phyloP scores from a whole-genome alignment of 352 stramenopile genomes.

The Phytophthora megakarya region DNA sequence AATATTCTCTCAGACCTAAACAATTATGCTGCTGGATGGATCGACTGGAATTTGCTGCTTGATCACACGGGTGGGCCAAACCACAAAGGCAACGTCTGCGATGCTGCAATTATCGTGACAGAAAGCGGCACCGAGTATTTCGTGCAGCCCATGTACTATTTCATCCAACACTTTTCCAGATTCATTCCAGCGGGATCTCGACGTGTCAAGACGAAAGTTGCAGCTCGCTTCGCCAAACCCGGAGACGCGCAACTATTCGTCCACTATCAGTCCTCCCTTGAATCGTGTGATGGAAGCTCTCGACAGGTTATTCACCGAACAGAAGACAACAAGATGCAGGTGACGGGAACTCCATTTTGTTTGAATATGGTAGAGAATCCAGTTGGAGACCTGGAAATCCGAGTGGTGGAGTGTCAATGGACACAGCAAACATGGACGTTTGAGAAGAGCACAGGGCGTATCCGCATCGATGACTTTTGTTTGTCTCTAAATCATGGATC shows the following conservation, averaged over 20 bases:
- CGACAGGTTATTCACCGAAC: constrained; percentile 60
- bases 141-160: constrained; percentile 89
- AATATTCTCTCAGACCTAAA: constrained; percentile 91
- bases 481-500: constrained; percentile 64
- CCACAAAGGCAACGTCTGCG: constrained; percentile 81
- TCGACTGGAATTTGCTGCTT: constrained; percentile 93
- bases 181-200: constrained; percentile 74
- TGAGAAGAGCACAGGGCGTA: constrained; percentile 35
- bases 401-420: constrained; percentile 67
- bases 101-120: constrained; percentile 76
- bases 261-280: constrained; percentile 54
- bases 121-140: constrained; percentile 54
- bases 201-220: constrained; percentile 54
- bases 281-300: constrained; percentile 60
- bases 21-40: constrained; percentile 85
- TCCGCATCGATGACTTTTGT: constrained; percentile 60
- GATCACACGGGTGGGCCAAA: constrained; percentile 90
- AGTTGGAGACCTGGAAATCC: constrained; percentile 50
- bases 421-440: constrained; percentile 71
- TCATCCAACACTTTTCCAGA: constrained; percentile 88
- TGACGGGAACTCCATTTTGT: constrained; percentile 57
- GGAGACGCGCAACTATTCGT: constrained; percentile 57
- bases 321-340: constrained; percentile 66
- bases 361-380: constrained; percentile 43
- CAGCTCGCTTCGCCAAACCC: constrained; percentile 50